Base-by-base conservation (phyloP, 371 early-diverging fungal species). In the Mucor lusitanicus region DNA sequence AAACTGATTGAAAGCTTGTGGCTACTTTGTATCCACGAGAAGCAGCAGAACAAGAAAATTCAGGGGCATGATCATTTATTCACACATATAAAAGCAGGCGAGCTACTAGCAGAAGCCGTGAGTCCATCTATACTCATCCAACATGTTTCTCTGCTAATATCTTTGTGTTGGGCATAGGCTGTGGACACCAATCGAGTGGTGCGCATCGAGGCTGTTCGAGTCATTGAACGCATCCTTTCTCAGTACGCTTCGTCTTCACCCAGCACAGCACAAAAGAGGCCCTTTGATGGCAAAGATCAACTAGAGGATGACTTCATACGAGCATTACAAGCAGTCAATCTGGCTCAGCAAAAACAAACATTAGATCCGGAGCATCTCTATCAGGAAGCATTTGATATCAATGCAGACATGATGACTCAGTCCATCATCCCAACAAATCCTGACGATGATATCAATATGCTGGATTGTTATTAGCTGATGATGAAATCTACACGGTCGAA, bases 101-200 rank as follows among this genome's bases (percentile, higher is more conserved):
- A 79, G 60, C 68, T 85, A 40, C 61, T 88, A n/a, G 63, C 82
- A 1, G 84, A 85, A n/a, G 85, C 87, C 13, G 81, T 80, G 65
- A 65, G 68, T n/a, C n/a, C n/a, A n/a, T 6, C 0, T 17, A 6
- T 13, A 42, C 48, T 1, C 21, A 2, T 23, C 44, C 23, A 55
- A 63, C 2, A 13, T 12, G 5, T 1, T 13, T 13, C 13, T 37
- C 37, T 37, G 13, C 15, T 13, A 37, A 13, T 1, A 37, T 12
- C 15, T 11, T 35, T 35, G 11, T 35, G 3, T 35, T 37, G 37
- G 15, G 46, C 32, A 46, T 33, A 78, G 79, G 67, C 69, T 1
- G 68, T 30, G 2, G 72, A 77, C 57, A 72, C 74, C 1, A 72
- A 71, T 40, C 61, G 82, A n/a, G 66, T 79, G 15, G 79, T 81